A percentile compares a stretch with the other conserved stretches of the same genome.
Conservation (phyloP, 768 basidiomycete genomes). For the Suillus decipiens region DNA sequence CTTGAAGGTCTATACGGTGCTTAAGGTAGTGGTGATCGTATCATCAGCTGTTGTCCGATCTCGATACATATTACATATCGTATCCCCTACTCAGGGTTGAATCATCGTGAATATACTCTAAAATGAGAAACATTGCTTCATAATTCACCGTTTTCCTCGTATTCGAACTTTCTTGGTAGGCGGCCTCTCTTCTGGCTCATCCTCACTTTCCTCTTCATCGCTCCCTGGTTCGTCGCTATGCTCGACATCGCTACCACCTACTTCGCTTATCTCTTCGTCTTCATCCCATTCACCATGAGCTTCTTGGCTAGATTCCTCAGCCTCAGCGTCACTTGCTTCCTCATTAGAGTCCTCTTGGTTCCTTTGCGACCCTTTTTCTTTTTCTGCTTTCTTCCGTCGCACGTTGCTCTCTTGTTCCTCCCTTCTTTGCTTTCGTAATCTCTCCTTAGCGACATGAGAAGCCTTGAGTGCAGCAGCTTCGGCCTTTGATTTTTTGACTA, state of each 20-base stretch:
- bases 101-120: neutral
- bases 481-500: slow-evolving; percentile 90
- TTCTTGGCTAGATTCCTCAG: slow-evolving; percentile 40
- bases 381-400: slow-evolving; percentile 67
- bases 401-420: slow-evolving; percentile 95
- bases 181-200: slow-evolving; percentile 45
- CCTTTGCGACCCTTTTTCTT: slow-evolving; percentile 27
- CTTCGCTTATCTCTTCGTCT: slow-evolving; percentile 66
- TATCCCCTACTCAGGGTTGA: neutral
- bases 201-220: slow-evolving; percentile 37
- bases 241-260: slow-evolving; percentile 44
- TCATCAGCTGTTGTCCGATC: neutral
- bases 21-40: neutral
- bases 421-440: slow-evolving; percentile 71
- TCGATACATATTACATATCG: neutral
- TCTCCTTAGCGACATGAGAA: slow-evolving; percentile 77
- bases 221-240: slow-evolving; percentile 40
- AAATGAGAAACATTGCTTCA: slow-evolving; percentile 1
- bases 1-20: neutral
- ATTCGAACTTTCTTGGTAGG: slow-evolving; percentile 59
- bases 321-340: slow-evolving; percentile 44
- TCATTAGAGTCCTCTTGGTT: slow-evolving; percentile 38
- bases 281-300: slow-evolving; percentile 52
- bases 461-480: slow-evolving; percentile 67
- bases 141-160: slow-evolving; percentile 46